Evolutionary conservation across 305 asterid species (phyloP).

Genomic region (Ilex paraguariensis): DNA sequence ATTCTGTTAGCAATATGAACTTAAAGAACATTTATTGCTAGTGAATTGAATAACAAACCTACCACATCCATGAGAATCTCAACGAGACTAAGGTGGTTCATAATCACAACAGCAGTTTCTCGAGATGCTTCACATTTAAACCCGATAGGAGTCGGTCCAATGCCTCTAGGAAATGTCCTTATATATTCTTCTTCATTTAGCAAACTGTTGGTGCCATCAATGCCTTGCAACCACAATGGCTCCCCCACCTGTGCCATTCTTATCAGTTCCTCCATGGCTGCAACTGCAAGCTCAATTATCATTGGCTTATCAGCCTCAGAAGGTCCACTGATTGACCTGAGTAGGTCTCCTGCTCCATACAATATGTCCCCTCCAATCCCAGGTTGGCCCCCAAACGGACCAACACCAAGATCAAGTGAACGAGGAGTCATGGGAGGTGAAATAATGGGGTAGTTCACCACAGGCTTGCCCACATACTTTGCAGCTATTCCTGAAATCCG

Average conservation of each 20-base stretch:
- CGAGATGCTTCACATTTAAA: slow-evolving; percentile 13
- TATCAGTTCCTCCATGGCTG: slow-evolving; percentile 21
- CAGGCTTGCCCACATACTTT: slow-evolving; percentile 75
- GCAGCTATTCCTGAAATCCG: slow-evolving; percentile 90
- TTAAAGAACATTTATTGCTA: no score
- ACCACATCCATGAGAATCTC: slow-evolving; percentile 25
- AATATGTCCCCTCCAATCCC: background rate
- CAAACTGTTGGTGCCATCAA: background rate
- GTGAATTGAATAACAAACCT: background rate
- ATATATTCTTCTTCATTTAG: slow-evolving; percentile 14
- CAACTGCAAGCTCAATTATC: slow-evolving; percentile 7
- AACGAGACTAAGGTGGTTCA: slow-evolving; percentile 8
- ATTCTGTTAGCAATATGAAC: no score
- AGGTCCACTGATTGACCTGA: background rate
- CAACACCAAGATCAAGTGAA: background rate
- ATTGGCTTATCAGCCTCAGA: slow-evolving; percentile 5
- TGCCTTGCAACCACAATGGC: slow-evolving; percentile 19
- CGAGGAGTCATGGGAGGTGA: slow-evolving; percentile 6
- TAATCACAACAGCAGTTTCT: slow-evolving; percentile 9
- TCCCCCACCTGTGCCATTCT: slow-evolving; percentile 2
- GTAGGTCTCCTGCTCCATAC: background rate
- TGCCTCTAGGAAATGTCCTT: slow-evolving; percentile 3
- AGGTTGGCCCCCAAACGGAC: background rate
- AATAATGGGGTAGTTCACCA: slow-evolving; percentile 58
- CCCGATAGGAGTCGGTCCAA: background rate